phyloP scores from a whole-genome alignment of 768 basidiomycete genomes.

The Boletus speciosus region DNA sequence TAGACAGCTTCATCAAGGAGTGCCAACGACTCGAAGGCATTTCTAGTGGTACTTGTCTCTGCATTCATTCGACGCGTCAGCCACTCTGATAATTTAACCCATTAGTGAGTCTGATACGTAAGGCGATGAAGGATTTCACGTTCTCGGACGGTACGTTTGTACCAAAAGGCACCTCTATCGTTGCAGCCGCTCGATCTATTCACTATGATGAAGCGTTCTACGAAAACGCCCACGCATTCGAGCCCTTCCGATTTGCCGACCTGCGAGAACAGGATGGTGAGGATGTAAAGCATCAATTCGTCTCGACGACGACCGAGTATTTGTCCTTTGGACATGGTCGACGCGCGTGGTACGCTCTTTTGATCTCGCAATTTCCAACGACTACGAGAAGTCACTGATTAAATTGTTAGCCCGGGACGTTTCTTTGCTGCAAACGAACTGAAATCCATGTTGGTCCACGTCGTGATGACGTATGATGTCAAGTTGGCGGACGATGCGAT shows the following conservation, averaged over 20 bases:
- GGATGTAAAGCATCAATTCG: conserved; percentile 37
- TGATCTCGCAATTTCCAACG: too few relatives aligned
- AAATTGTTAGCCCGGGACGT: conserved; percentile 11
- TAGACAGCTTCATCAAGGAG: conserved; percentile 37
- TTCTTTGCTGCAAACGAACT: conserved; percentile 8
- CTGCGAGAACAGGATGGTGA: conserved; percentile 27
- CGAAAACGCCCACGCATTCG: conserved; percentile 16
- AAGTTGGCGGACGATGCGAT: background rate
- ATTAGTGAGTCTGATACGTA: conserved; percentile 34
- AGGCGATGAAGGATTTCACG: conserved; percentile 30
- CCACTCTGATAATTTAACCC: conserved; percentile 8
- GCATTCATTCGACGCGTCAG: background rate
- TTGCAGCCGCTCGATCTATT: conserved; percentile 14
- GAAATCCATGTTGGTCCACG: conserved; percentile 13
- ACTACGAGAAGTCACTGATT: background rate
- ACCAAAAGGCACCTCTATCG: conserved; percentile 32
- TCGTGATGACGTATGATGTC: conserved; percentile 7
- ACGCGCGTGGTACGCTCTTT: background rate
- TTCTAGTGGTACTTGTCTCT: conserved; percentile 20
- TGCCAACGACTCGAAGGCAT: conserved; percentile 9
- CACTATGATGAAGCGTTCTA: conserved; percentile 27
- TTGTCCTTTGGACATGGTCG: conserved; percentile 29
- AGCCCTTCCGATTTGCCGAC: conserved; percentile 12
- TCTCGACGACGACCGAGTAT: conserved; percentile 31
- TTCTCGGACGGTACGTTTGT: conserved; percentile 39